Conservation (phyloP, 2,329 filamentous ascomycete species). For the Penicillium sp. region DNA sequence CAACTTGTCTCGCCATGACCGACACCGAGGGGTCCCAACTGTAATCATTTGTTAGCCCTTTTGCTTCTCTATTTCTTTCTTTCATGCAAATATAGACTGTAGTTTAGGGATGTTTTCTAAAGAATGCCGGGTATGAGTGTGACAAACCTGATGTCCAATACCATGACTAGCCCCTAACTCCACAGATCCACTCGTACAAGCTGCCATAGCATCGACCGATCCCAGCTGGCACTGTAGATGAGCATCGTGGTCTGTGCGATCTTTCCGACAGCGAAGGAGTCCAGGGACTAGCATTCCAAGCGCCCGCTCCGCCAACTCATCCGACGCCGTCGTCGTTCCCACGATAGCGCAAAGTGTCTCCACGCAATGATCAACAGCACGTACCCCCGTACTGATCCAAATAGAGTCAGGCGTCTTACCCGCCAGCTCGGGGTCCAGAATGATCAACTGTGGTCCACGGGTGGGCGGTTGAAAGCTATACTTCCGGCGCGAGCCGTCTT, state of each 20-base stretch:
- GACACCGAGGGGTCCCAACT: constrained; percentile 60
- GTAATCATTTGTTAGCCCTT: background rate
- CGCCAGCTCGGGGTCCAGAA: constrained; percentile 60
- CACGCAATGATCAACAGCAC: constrained; percentile 63
- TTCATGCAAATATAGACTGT: too few relatives aligned
- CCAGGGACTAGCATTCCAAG: constrained; percentile 49
- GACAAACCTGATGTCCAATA: constrained; percentile 55
- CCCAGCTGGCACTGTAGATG: constrained; percentile 56
- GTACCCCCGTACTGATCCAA: constrained; percentile 63
- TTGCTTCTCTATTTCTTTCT: too few relatives aligned
- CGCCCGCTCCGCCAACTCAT: constrained; percentile 44
- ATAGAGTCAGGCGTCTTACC: constrained; percentile 56
- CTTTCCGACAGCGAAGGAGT: constrained; percentile 46
- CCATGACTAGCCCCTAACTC: constrained; percentile 57
- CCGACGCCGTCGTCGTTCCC: constrained; percentile 36
- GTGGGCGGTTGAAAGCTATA: constrained; percentile 42
- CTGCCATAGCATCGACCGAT: constrained; percentile 58
- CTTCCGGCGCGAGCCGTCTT: constrained; percentile 41
- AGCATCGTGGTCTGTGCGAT: constrained; percentile 46
- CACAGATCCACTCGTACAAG: constrained; percentile 44
- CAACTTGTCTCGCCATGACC: constrained; percentile 66
- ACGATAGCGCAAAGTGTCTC: constrained; percentile 56
- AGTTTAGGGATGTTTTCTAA: too few relatives aligned
- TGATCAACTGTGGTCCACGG: constrained; percentile 55
- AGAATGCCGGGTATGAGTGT: constrained; percentile 16